phyloP scores from a whole-genome alignment of 1,139 yeast species.

The Ogataea hybrid region DNA sequence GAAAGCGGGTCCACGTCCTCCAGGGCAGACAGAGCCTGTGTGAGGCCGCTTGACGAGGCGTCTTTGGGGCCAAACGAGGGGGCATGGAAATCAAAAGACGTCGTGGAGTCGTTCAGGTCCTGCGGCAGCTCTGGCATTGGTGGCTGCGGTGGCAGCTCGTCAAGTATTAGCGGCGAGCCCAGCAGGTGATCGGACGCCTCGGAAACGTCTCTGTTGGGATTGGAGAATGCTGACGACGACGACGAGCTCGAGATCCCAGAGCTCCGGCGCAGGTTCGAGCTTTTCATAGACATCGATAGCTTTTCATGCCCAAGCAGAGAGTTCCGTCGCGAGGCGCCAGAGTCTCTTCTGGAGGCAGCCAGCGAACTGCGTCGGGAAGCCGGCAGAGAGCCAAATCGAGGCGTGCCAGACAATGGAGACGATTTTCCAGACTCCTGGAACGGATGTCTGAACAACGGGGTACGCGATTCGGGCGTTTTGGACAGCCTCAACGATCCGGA shows the following conservation, averaged over 20 bases:
- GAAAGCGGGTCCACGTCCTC: constrained; percentile 7
- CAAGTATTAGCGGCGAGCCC: constrained; percentile 21
- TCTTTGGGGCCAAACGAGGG: constrained; percentile 1
- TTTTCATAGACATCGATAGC: constrained; percentile 10
- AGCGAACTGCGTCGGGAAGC: constrained; percentile 6
- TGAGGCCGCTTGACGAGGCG: constrained; percentile 1
- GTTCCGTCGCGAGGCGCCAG: constrained; percentile 3
- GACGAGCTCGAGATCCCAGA: constrained; percentile 20
- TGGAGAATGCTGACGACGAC: constrained; percentile 16
- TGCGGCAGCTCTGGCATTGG: constrained; percentile 42
- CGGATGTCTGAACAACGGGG: constrained; percentile 56
- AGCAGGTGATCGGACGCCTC: neutral
- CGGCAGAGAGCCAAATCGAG: constrained; percentile 13
- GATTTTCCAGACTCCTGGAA: constrained; percentile 44
- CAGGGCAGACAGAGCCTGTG: constrained; percentile 1
- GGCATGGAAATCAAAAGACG: neutral
- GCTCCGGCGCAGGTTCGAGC: constrained; percentile 23
- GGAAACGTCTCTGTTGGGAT: neutral
- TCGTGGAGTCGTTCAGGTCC: neutral
- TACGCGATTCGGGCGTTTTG: constrained; percentile 5
- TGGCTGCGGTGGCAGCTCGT: constrained; percentile 51
- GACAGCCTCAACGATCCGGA: constrained; percentile 7
- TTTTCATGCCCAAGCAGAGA: constrained; percentile 3
- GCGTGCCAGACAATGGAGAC: constrained; percentile 8
- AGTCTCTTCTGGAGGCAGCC: neutral